These are phyloP conservation scores for Beta corolliflora DNA, from an alignment of 179 eudicot species.

Conservation along the genomic window DNA sequence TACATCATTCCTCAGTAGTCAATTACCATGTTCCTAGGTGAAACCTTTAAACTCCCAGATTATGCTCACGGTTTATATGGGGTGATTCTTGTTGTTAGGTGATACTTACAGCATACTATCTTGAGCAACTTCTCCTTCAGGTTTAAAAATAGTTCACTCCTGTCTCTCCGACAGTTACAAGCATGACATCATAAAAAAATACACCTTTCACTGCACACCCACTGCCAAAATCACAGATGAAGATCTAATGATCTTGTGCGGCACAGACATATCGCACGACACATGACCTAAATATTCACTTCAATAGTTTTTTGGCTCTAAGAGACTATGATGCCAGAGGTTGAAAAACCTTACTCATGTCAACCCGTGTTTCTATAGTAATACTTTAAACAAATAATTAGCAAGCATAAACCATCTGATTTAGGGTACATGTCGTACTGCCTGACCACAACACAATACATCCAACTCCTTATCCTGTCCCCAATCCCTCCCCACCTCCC, in stretches of 20 bases:
- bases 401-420: not conserved
- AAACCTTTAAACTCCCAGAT: not conserved
- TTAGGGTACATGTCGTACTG: not conserved
- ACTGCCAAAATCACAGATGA: not conserved
- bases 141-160: not conserved
- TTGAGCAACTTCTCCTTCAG: not conserved
- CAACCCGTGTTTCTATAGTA: not conserved
- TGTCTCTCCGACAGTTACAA: not conserved
- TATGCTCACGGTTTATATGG: too few species aligned
- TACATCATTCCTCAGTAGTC: too few species aligned
- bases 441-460: not conserved
- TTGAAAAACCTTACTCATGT: not conserved
- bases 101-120: not conserved
- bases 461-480: conserved; percentile 16
- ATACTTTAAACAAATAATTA: not conserved
- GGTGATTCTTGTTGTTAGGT: not conserved
- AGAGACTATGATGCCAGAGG: not conserved
- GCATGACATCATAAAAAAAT: not conserved
- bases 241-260: not conserved
- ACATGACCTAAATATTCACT: not conserved
- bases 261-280: not conserved
- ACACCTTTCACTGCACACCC: not conserved
- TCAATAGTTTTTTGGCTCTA: not conserved
- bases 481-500: not conserved
- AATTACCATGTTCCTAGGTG: not conserved